These are phyloP conservation scores for Yueomyces sp. DNA, from an alignment of 1,139 yeast genomes.

Conservation along the genomic window DNA sequence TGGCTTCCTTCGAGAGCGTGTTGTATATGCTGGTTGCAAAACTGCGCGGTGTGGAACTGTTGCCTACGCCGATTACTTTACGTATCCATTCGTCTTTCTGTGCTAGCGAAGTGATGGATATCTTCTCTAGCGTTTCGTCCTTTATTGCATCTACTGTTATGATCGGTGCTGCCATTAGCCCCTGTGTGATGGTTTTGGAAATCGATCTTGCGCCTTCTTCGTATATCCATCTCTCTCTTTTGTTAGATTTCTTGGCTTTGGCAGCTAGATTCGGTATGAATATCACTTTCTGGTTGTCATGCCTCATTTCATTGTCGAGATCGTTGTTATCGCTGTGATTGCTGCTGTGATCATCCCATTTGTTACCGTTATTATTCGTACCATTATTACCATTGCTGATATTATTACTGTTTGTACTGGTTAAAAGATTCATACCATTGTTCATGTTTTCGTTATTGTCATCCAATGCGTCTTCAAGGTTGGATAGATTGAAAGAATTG, in stretches of 20 bases:
- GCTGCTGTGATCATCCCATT: constrained; percentile 21
- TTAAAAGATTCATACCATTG: background rate
- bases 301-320: constrained; percentile 21
- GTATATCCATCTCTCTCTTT: constrained; percentile 68
- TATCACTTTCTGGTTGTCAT: constrained; percentile 38
- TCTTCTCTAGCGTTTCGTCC: constrained; percentile 78
- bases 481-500: constrained; percentile 1
- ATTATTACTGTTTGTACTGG: background rate
- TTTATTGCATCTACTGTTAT: constrained; percentile 60
- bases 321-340: constrained; percentile 18
- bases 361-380: constrained; percentile 8
- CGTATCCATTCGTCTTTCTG: constrained; percentile 85
- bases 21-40: constrained; percentile 63
- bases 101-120: constrained; percentile 58
- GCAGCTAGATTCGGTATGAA: constrained; percentile 61
- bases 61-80: constrained; percentile 59
- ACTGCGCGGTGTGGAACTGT: constrained; percentile 57
- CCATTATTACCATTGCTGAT: background rate
- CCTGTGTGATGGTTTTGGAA: constrained; percentile 40
- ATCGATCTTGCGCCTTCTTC: constrained; percentile 64
- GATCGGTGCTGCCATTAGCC: constrained; percentile 53
- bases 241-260: constrained; percentile 56
- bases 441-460: constrained; percentile 5
- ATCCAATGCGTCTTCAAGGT: constrained; percentile 7
- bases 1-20: constrained; percentile 57